Evolutionary conservation across 1,284 basidiomycete genomes (phyloP).

Genomic region (Veloporphyrellus conicus): DNA sequence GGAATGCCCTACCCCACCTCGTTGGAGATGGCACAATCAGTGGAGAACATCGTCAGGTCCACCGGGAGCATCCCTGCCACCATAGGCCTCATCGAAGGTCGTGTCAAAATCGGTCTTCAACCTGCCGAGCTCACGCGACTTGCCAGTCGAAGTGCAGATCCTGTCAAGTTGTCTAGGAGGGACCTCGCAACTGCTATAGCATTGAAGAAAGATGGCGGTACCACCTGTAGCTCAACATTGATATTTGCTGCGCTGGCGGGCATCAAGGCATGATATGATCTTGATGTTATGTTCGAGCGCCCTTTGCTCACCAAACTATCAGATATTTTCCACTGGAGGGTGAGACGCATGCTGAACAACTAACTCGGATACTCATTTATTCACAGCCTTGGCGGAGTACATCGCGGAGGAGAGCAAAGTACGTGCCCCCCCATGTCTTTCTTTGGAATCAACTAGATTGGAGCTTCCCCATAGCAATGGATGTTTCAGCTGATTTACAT

Average conservation of each 20-base stretch:
- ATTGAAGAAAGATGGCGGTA: slow-evolving; percentile 72
- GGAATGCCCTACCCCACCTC: slow-evolving; percentile 84
- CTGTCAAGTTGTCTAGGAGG: slow-evolving; percentile 81
- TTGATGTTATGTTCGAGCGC: background rate
- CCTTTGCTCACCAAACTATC: slow-evolving; percentile 4
- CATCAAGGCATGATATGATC: slow-evolving; percentile 59
- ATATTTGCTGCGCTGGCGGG: slow-evolving; percentile 78
- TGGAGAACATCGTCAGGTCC: slow-evolving; percentile 77
- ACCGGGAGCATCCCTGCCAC: slow-evolving; percentile 85
- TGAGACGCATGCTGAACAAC: slow-evolving; percentile 32
- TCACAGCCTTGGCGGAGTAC: slow-evolving; percentile 80
- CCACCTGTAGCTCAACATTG: slow-evolving; percentile 88
- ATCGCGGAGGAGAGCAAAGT: slow-evolving; percentile 88
- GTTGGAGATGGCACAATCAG: slow-evolving; percentile 64
- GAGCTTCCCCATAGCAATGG: slow-evolving; percentile 65
- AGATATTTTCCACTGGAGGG: slow-evolving; percentile 83
- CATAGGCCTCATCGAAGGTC: slow-evolving; percentile 80
- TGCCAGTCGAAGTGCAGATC: slow-evolving; percentile 51
- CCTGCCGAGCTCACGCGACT: slow-evolving; percentile 66
- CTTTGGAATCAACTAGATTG: background rate
- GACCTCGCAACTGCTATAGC: slow-evolving; percentile 82
- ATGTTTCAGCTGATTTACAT: slow-evolving; percentile 87
- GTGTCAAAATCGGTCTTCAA: slow-evolving; percentile 82
- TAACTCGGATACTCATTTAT: slow-evolving; percentile 12
- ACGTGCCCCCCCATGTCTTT: slow-evolving; percentile 26